phyloP scores from a whole-genome alignment of 164 flowering plant genomes.

The Chimonanthus praecox region DNA sequence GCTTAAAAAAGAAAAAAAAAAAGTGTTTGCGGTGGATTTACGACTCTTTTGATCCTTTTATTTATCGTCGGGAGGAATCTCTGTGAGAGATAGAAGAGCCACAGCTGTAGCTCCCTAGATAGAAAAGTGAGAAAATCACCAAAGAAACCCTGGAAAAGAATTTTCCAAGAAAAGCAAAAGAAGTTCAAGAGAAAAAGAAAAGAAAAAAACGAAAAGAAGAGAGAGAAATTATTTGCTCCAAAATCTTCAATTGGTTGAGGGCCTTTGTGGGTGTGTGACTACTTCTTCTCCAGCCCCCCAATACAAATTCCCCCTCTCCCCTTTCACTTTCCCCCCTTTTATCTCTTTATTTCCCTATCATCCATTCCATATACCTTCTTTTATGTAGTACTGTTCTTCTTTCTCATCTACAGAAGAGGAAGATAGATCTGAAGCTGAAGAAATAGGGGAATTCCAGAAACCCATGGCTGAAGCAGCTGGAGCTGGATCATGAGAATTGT shows the following conservation, averaged over 20 bases:
- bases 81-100: not conserved
- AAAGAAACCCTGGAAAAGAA: too few species aligned
- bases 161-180: too few species aligned
- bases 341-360: not conserved
- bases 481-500: not conserved
- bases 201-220: too few species aligned
- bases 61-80: not conserved
- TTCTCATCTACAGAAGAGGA: not conserved
- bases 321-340: not conserved
- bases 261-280: not conserved
- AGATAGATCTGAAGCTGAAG: too few species aligned
- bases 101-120: not conserved
- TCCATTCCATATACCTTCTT: not conserved
- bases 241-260: too few species aligned
- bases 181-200: not conserved
- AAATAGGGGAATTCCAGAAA: not conserved
- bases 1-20: not conserved
- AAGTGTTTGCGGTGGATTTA: slow-evolving; percentile 1
- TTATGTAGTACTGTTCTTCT: too few species aligned
- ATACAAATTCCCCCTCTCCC: not conserved
- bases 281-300: not conserved
- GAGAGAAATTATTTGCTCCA: not conserved
- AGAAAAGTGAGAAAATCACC: not conserved
- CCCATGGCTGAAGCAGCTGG: not conserved
- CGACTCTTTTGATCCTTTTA: slow-evolving; percentile 7